These are phyloP conservation scores for Geotrichum cucujoidarum DNA, from an alignment of 1,139 yeast species.

Conservation along the genomic window DNA sequence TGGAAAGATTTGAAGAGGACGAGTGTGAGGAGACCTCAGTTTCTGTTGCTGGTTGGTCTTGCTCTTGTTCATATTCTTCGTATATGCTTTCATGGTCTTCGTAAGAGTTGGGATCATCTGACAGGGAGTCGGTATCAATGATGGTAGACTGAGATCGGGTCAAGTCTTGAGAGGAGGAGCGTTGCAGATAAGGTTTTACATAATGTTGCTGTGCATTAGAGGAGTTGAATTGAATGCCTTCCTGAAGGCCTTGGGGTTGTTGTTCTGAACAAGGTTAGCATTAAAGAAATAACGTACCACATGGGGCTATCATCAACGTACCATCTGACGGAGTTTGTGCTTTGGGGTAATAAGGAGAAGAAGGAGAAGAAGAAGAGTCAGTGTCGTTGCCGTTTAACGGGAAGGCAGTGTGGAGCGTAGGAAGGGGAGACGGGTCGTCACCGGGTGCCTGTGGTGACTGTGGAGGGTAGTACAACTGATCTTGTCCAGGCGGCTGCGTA, in stretches of 20 bases:
- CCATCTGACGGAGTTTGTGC: background rate
- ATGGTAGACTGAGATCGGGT: constrained; percentile 20
- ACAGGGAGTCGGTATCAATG: constrained; percentile 20
- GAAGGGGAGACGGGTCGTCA: background rate
- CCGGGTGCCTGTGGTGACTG: background rate
- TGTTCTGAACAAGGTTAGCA: too few species aligned
- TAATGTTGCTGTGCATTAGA: constrained; percentile 10
- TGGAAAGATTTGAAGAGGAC: constrained; percentile 6
- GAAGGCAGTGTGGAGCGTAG: background rate
- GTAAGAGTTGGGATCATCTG: constrained; percentile 18
- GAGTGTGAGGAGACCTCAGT: background rate
- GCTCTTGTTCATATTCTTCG: constrained; percentile 17
- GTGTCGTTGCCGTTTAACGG: background rate
- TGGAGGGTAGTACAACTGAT: too few species aligned
- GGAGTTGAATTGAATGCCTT: constrained; percentile 19
- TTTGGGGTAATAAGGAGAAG: constrained; percentile 4
- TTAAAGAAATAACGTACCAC: too few species aligned
- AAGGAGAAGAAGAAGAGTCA: background rate
- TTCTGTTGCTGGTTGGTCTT: background rate
- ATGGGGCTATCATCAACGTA: too few species aligned
- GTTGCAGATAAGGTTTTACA: constrained; percentile 15
- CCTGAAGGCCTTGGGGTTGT: constrained; percentile 16
- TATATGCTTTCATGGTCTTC: constrained; percentile 20
- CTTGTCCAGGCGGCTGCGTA: background rate
- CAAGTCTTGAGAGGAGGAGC: constrained; percentile 13